phyloP scores from a whole-genome alignment of 257 asterid species.

The Nyctanthes arbortristis region DNA sequence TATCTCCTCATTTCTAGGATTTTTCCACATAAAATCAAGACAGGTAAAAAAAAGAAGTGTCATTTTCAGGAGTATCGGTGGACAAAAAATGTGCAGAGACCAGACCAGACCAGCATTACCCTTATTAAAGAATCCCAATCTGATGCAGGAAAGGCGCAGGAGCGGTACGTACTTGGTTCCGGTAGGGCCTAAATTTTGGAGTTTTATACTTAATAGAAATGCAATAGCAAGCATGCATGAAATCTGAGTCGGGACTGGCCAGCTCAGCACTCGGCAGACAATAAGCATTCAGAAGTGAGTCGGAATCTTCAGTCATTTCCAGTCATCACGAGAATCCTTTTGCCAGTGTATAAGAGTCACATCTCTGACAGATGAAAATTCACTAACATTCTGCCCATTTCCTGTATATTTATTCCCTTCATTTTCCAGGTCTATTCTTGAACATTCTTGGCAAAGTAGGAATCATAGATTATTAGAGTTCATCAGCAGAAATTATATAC shows the following conservation, averaged over 20 bases:
- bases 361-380: constrained; percentile 36
- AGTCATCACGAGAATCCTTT: constrained; percentile 26
- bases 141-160: constrained; percentile 11
- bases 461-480: no score
- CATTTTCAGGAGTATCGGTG: constrained; percentile 14
- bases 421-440: background rate
- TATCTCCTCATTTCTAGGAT: background rate
- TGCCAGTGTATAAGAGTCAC: constrained; percentile 40
- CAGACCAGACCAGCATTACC: no score
- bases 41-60: constrained; percentile 13
- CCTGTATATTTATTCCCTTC: no score
- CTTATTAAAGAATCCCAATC: no score
- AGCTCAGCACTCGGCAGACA: constrained; percentile 17
- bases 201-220: constrained; percentile 5
- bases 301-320: constrained; percentile 17
- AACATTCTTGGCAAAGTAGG: background rate
- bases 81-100: constrained; percentile 30
- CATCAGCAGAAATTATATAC: no score
- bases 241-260: constrained; percentile 18
- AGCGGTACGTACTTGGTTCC: background rate
- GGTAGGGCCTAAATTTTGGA: constrained; percentile 31
- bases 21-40: no score
- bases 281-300: constrained; percentile 13
- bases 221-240: constrained; percentile 24
- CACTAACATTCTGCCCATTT: no score